Evolutionary conservation across 768 basidiomycete species (phyloP), one percentile per base, ranked within the genome.

Genomic region (Suillus brevipes): DNA sequence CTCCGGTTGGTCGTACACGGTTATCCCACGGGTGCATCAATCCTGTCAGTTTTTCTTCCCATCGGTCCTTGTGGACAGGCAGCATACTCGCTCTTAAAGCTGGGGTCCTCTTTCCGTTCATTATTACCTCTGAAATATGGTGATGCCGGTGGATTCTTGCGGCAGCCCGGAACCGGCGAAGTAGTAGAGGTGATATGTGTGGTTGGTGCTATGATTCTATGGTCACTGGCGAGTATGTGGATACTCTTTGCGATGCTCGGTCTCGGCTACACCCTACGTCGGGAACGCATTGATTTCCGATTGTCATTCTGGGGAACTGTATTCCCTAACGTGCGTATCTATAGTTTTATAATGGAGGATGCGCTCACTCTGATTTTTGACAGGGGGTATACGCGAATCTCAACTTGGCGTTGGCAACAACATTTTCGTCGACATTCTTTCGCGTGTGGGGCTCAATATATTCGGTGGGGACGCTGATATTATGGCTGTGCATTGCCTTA

Each of bases 51-150:
- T 5, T 92, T 92, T 74, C 80, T 93, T n/a, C 89, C 90, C 0
- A 74, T 92, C 2, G 92, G 92, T 4, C 89, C 91, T 0, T 84
- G 84, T 61, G 90, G 87, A 28, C 90, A 92, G 71, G 83, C 87
- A 12, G 88, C 87, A 2, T 87, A 82, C 67, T 79, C 85, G 2
- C 72, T 87, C 43, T 76, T 88, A 20, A 69, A 87, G 7, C 81
- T 87, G n/a, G 88, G 88, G 12, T 79, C 83, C 18, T 81, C 78
- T 59, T 79, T 85, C 71, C 73, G 75, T 43, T 60, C 67, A 9
- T 70, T 80, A 18, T 67, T 84, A 1, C 81, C 83, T 9, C 61
- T 79, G 16, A 38, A 71, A 9, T 71, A 75, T 12, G 77, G 76
- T 28, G 63, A 63, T 20, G 79, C 80, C 16, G 66, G 70, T 8